Evolutionary conservation across 208 protist genomes (phyloP), one percentile per base, ranked within the genome.

Genomic region (Herpetomonas samuelpessoai): DNA sequence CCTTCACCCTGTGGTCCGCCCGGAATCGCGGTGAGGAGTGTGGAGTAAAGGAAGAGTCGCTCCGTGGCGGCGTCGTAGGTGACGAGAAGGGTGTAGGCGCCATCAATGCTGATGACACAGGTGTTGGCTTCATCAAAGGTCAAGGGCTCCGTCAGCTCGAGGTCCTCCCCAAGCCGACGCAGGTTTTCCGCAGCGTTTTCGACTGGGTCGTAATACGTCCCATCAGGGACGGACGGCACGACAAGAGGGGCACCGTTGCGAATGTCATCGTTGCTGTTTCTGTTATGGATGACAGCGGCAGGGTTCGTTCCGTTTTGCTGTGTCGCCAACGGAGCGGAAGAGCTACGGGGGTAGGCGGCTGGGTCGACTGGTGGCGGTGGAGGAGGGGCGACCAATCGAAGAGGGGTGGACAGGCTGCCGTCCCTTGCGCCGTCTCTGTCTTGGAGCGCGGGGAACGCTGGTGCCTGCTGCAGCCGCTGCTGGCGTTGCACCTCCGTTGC

Each of bases 41-140:
- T 86, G 22, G 76, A 74, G 72, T 93, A 93, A 7, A 89, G 38
- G 56, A 71, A 88, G 0, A 93, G 69, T n/a, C 86, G 53, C 69
- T 90, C 78, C 48, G 86, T 90, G 48, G 52, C 62, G 3, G 65
- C 65, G 62, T 93, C 83, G 68, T 79, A 90, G 18, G 80, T 88
- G 41, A 93, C 49, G 16, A 93, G 55, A 26, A 93, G 60, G 48
- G 74, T 88, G 62, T 83, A 85, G 54, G 70, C 57, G n/a, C 64
- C 74, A 50, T 83, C 80, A 62, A 89, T 65, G 56, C 65, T 82
- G 45, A 92, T 68, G 30, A 87, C 78, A 55, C 81, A 88, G 16
- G 86, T 89, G 51, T 81, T 71, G 45, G 79, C 83, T 12, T 68
- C 71, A 53, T 92, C 86, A 57, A 92, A 86, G 19, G 56, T 27